These are phyloP conservation scores for Porodaedalea pini DNA, from an alignment of 1,284 basidiomycete species.

Conservation along the genomic window DNA sequence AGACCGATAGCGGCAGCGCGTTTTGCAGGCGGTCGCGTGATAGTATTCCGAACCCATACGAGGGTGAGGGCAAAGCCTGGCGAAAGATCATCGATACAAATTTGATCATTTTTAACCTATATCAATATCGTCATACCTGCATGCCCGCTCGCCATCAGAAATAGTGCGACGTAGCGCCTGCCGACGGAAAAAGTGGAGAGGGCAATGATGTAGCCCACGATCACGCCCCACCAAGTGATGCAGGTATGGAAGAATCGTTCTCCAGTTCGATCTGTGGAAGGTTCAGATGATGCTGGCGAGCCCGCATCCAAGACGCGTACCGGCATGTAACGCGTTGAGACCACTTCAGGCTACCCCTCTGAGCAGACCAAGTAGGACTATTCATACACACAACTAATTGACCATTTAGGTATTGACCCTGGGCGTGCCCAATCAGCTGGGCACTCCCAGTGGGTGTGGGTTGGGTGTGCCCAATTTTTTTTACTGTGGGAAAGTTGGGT, in stretches of 20 bases:
- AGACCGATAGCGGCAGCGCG: conserved; percentile 45
- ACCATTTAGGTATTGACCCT: too few relatives aligned
- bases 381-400: too few relatives aligned
- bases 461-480: too few relatives aligned
- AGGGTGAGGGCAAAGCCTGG: conserved; percentile 47
- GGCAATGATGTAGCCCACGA: conserved; percentile 29
- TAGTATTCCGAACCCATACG: conserved; percentile 60
- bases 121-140: conserved; percentile 16
- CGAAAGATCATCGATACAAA: not conserved
- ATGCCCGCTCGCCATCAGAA: conserved; percentile 26
- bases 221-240: conserved; percentile 21
- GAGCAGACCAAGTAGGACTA: too few relatives aligned
- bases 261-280: conserved; percentile 16
- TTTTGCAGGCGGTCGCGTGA: conserved; percentile 63
- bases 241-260: conserved; percentile 35
- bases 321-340: conserved; percentile 40
- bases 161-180: conserved; percentile 30
- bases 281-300: conserved; percentile 7
- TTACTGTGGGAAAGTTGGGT: too few relatives aligned
- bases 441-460: too few relatives aligned
- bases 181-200: conserved; percentile 25
- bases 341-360: too few relatives aligned
- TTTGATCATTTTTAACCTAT: not conserved
- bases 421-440: too few relatives aligned
- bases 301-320: conserved; percentile 13